These are phyloP conservation scores for Aspergillus melleus DNA, from an alignment of 2,329 filamentous ascomycete genomes.

Conservation along the genomic window DNA sequence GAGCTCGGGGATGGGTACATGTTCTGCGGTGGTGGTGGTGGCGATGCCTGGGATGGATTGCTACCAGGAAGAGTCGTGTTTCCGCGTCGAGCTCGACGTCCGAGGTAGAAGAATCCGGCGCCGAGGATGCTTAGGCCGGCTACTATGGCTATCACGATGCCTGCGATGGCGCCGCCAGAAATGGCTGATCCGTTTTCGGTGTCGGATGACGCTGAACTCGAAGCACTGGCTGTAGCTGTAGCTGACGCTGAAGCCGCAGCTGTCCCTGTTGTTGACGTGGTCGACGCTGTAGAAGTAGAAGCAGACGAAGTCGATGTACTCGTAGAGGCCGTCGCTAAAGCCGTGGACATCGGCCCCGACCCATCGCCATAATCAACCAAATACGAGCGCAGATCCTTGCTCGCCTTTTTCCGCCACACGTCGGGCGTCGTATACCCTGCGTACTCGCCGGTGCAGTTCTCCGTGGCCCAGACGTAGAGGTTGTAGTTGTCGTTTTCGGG, in stretches of 20 bases:
- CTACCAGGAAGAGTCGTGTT: neutral
- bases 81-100: constrained; percentile 1
- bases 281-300: neutral
- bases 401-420: constrained; percentile 8
- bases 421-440: constrained; percentile 8
- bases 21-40: neutral
- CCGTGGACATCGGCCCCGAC: neutral
- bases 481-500: constrained; percentile 2
- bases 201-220: neutral
- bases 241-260: neutral
- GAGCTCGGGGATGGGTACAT: neutral
- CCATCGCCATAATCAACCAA: constrained; percentile 8
- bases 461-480: constrained; percentile 11
- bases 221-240: neutral
- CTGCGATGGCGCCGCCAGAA: constrained; percentile 10
- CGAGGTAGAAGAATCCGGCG: constrained; percentile 12
- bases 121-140: constrained; percentile 5
- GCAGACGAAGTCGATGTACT: neutral
- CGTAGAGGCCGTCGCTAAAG: neutral
- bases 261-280: neutral
- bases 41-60: neutral
- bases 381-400: constrained; percentile 8
- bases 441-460: constrained; percentile 6
- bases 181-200: neutral
- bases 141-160: constrained; percentile 10